Evolutionary conservation across 2,329 filamentous ascomycete species (phyloP).

Genomic region (Diaporthe destruens): DNA sequence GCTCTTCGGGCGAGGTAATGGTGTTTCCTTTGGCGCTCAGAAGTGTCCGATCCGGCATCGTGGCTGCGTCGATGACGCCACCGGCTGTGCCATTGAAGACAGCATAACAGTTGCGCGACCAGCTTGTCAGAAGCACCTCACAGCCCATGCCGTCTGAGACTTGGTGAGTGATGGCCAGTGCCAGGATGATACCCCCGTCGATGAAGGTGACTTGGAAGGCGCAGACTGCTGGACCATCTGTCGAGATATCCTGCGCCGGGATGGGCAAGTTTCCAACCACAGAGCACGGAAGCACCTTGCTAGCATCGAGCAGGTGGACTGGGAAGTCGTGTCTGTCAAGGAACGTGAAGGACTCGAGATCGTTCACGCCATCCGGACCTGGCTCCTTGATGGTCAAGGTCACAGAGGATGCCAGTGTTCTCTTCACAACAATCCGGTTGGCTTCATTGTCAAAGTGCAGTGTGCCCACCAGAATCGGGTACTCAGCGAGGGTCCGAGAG

Average conservation of each 20-base stretch:
- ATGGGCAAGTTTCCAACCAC: slow-evolving; percentile 28
- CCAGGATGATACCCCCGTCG: slow-evolving; percentile 47
- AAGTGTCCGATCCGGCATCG: slow-evolving; percentile 3
- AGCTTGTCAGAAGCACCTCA: slow-evolving; percentile 47
- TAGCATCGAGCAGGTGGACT: slow-evolving; percentile 35
- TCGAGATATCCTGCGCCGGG: slow-evolving; percentile 20
- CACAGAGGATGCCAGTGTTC: slow-evolving; percentile 12
- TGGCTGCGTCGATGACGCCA: background rate
- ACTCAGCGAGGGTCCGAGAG: slow-evolving; percentile 27
- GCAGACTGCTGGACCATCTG: slow-evolving; percentile 21
- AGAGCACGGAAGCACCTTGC: slow-evolving; percentile 26
- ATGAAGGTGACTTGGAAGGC: slow-evolving; percentile 49
- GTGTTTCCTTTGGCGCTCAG: background rate
- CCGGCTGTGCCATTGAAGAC: slow-evolving; percentile 38
- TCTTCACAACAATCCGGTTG: slow-evolving; percentile 23
- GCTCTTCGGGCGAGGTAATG: slow-evolving; percentile 9
- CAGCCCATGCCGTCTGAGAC: slow-evolving; percentile 46
- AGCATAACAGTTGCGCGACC: slow-evolving; percentile 46
- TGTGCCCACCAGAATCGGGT: slow-evolving; percentile 29
- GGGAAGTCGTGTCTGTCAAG: slow-evolving; percentile 36
- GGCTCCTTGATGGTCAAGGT: slow-evolving; percentile 30
- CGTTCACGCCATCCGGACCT: background rate
- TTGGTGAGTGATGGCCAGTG: slow-evolving; percentile 46
- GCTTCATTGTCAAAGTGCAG: slow-evolving; percentile 36
- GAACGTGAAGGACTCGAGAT: slow-evolving; percentile 25